Base-by-base conservation (phyloP, 73 alveolate genomes). In the Paramecium biaurelia region DNA sequence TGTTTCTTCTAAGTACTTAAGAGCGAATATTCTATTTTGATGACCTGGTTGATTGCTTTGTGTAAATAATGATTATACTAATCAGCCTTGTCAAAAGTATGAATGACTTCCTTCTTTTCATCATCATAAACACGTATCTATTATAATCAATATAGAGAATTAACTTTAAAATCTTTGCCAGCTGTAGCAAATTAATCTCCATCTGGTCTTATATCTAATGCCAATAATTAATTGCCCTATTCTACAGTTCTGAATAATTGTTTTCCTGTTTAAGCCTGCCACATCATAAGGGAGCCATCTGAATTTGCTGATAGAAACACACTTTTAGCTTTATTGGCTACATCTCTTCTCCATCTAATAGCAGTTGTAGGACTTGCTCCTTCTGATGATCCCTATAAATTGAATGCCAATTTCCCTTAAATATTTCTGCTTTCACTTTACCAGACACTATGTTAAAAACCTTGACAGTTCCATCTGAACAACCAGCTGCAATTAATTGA, bases 181-280 rank as follows among this genome's bases (percentile, higher is more conserved):
- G 98, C 97, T 5, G 99, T 93, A 5, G 98, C 99, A 88, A 97
- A 97, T 68, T 85, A 68, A 72, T 93, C 85, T 18, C 99, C 99
- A 93, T 97, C 99, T 59, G 93, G 89, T 76, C 97, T 96, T 92
- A 95, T 95, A 94, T 97, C 99, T 11, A 96, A 98, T 34, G 98
- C 95, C 94, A 96, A 92, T 42, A 97, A 92, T 85, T 96, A 97
- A 93, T 97, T 97, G 37, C 93, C 94, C 72, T 97, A 96, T 82
- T 96, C 99, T 43, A 93, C 96, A 57, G 97, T 96, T 49, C 98
- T 96, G 53, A 35, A 45, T 7, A 89, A 34, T 63, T 95, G 41
- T 86, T 97, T 97, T 35, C 99, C 99, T 87, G 99, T 94, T 42
- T 98, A 89, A 20, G 99, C 96, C 93, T 97, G 99, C 96, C 98